A percentile compares a stretch with the other conserved stretches of the same genome.
phyloP scores from a whole-genome alignment of 768 basidiomycete genomes.

The Amanita pseudoporphyria region DNA sequence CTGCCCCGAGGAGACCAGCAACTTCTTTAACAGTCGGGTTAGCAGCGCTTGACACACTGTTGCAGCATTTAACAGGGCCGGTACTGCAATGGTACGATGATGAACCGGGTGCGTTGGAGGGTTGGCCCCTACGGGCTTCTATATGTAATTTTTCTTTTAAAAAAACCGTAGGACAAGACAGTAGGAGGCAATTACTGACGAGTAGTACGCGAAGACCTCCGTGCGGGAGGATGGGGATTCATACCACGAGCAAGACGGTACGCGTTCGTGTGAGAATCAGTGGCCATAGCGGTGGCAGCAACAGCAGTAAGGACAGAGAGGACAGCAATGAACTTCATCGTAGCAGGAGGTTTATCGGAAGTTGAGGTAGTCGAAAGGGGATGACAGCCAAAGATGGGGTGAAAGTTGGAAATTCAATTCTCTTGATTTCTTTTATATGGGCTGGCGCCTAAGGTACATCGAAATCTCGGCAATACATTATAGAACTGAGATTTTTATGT shows the following conservation, averaged over 20 bases:
- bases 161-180: too few relatives aligned
- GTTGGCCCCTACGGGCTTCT: conserved; percentile 27
- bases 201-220: conserved; percentile 24
- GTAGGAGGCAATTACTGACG: conserved; percentile 17
- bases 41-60: conserved; percentile 16
- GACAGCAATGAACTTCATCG: conserved; percentile 33
- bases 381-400: background rate
- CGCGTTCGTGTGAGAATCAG: conserved; percentile 35
- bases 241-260: conserved; percentile 45
- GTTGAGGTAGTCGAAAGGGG: conserved; percentile 9
- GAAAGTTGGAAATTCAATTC: background rate
- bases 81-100: conserved; percentile 25
- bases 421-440: conserved; percentile 4
- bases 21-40: conserved; percentile 12
- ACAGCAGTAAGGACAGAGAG: conserved; percentile 29
- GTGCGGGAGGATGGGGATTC: conserved; percentile 34
- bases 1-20: conserved; percentile 22
- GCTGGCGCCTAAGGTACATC: background rate
- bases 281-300: conserved; percentile 25
- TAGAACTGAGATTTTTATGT: conserved; percentile 6
- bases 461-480: conserved; percentile 4
- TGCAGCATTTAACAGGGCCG: conserved; percentile 36
- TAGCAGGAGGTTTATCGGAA: too few relatives aligned
- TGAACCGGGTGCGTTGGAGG: conserved; percentile 25
- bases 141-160: background rate